A percentile compares a stretch with the other conserved stretches of the same genome.
These are phyloP conservation scores for Saccharomyces hybrid DNA, from an alignment of 1,139 yeast species.

Conservation along the genomic window DNA sequence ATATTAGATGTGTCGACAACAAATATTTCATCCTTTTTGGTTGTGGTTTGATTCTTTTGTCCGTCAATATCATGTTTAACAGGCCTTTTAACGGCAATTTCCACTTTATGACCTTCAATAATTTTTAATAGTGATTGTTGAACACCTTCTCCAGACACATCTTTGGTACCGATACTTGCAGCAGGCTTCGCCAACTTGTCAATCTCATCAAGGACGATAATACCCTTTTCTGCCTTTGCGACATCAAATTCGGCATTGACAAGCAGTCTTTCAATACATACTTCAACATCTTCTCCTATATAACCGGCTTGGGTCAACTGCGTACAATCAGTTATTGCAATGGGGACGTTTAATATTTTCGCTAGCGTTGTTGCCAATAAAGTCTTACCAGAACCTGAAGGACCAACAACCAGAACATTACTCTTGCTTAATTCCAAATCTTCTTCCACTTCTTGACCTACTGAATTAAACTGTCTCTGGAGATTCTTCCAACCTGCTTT, in stretches of 20 bases:
- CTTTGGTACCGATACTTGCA: conserved; percentile 40
- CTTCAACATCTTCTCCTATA: conserved; percentile 51
- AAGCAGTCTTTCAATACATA: conserved; percentile 43
- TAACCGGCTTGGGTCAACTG: conserved; percentile 53
- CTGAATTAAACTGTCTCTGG: conserved; percentile 23
- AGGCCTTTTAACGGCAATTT: conserved; percentile 39
- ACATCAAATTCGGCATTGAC: conserved; percentile 43
- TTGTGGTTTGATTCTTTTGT: conserved; percentile 29
- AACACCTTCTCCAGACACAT: conserved; percentile 53
- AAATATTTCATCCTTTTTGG: conserved; percentile 36
- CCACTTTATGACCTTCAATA: conserved; percentile 46
- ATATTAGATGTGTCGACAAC: conserved; percentile 46
- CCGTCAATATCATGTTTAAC: conserved; percentile 32
- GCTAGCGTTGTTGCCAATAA: conserved; percentile 47
- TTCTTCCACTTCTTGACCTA: conserved; percentile 20
- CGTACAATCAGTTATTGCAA: conserved; percentile 49
- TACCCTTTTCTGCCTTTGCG: conserved; percentile 44
- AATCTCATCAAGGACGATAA: conserved; percentile 47
- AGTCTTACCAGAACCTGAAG: conserved; percentile 52
- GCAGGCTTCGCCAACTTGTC: conserved; percentile 46
- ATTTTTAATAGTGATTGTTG: conserved; percentile 48
- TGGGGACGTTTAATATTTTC: conserved; percentile 42
- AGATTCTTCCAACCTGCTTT: conserved; percentile 28
- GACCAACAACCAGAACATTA: conserved; percentile 46
- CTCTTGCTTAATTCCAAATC: conserved; percentile 43